phyloP scores from a whole-genome alignment of 148 eudicot species.

The Linanthus parryae region DNA sequence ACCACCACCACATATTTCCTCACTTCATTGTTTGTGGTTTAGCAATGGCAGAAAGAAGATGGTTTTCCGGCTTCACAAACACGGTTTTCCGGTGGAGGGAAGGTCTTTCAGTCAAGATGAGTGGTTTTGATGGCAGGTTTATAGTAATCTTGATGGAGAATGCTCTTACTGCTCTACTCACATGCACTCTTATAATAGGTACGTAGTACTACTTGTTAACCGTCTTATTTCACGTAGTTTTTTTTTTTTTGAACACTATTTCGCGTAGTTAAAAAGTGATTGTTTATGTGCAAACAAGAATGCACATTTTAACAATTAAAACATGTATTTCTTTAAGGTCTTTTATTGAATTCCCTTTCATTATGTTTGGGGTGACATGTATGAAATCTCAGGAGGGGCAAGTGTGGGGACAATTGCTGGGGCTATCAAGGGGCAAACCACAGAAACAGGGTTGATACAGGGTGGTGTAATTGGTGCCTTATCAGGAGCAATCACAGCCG shows the following conservation, averaged over 20 bases:
- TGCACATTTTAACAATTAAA: neutral
- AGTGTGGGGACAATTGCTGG: constrained; percentile 63
- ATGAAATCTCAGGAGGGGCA: constrained; percentile 56
- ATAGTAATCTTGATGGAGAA: constrained; percentile 26
- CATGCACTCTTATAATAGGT: constrained; percentile 59
- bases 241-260: neutral
- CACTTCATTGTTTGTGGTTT: too few relatives aligned
- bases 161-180: constrained; percentile 24
- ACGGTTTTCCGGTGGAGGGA: constrained; percentile 23
- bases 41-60: too few relatives aligned
- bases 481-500: constrained; percentile 72
- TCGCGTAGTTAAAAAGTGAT: neutral
- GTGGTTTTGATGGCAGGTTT: constrained; percentile 16
- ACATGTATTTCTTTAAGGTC: neutral
- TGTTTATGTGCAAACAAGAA: neutral
- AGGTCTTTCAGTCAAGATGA: constrained; percentile 12
- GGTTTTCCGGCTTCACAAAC: constrained; percentile 3
- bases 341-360: neutral
- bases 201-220: constrained; percentile 4
- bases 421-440: constrained; percentile 86
- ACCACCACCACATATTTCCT: too few relatives aligned
- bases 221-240: neutral
- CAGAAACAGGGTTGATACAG: constrained; percentile 69
- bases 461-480: constrained; percentile 70
- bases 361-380: neutral